Conservation (phyloP, 306 rosid genomes). For the Psophocarpus tetragonolobus region DNA sequence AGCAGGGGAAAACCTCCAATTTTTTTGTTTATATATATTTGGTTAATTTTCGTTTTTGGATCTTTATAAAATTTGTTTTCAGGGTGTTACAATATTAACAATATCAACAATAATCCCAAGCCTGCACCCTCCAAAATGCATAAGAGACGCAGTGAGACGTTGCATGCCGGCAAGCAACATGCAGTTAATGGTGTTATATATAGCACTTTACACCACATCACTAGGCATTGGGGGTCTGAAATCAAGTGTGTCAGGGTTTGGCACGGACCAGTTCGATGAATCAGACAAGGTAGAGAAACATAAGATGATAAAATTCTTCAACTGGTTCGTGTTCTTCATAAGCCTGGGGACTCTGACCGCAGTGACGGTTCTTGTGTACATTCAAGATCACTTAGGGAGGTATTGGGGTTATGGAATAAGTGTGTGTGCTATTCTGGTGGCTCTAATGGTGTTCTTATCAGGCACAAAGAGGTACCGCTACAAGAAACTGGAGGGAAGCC, state of each 20-base stretch:
- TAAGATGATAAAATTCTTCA: slow-evolving; percentile 69
- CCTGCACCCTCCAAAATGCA: slow-evolving; percentile 79
- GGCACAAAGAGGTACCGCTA: slow-evolving; percentile 77
- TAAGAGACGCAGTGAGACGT: background rate
- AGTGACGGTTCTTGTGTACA: slow-evolving; percentile 78
- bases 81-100: slow-evolving; percentile 86
- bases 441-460: slow-evolving; percentile 50
- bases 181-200: slow-evolving; percentile 58
- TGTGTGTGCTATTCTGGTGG: slow-evolving; percentile 56
- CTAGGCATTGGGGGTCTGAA: slow-evolving; percentile 88
- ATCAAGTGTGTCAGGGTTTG: slow-evolving; percentile 86
- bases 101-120: slow-evolving; percentile 80
- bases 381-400: slow-evolving; percentile 75
- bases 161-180: slow-evolving; percentile 52
- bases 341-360: slow-evolving; percentile 81
- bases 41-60: background rate
- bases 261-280: slow-evolving; percentile 85
- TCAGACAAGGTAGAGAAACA: slow-evolving; percentile 49
- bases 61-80: background rate
- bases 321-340: slow-evolving; percentile 91
- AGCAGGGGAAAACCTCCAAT: background rate
- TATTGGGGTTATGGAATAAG: slow-evolving; percentile 89
- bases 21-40: background rate
- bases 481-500: slow-evolving; percentile 79
- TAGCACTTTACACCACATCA: slow-evolving; percentile 70